Conservation (phyloP, 2,329 filamentous ascomycete species). For the Hypoxylon sp. region DNA sequence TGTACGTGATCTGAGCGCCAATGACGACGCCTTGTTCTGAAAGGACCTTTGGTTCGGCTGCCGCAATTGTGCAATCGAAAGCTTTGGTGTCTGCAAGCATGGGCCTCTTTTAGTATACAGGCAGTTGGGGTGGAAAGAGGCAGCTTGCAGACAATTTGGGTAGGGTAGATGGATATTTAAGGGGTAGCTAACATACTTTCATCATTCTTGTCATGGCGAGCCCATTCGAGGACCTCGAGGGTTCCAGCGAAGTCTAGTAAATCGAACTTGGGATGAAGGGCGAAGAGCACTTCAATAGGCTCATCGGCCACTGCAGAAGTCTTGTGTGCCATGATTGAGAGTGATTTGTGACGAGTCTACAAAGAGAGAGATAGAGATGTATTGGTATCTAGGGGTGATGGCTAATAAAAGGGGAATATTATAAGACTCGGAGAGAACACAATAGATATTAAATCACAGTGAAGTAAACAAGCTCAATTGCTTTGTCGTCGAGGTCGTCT, state of each 20-base stretch:
- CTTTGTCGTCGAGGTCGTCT: conserved; percentile 40
- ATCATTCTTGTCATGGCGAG: conserved; percentile 69
- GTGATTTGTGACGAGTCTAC: conserved; percentile 34
- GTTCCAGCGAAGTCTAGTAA: conserved; percentile 72
- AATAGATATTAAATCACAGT: conserved; percentile 33
- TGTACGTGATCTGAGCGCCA: conserved; percentile 81
- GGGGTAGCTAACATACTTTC: conserved; percentile 60
- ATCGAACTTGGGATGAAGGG: conserved; percentile 72
- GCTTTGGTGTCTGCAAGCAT: conserved; percentile 65
- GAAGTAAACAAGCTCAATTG: conserved; percentile 41
- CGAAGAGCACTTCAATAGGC: conserved; percentile 73
- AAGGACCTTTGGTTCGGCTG: conserved; percentile 68
- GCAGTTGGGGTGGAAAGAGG: conserved; percentile 12
- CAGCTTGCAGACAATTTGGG: conserved; percentile 6
- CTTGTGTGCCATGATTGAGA: conserved; percentile 68
- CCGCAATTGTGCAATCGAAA: conserved; percentile 71
- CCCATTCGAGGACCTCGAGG: conserved; percentile 66
- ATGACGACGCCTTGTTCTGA: conserved; percentile 77
- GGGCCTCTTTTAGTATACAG: conserved; percentile 32
- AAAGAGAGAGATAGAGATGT: conserved; percentile 24
- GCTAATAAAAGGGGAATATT: conserved; percentile 15
- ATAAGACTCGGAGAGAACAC: conserved; percentile 24
- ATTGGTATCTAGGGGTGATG: conserved; percentile 13
- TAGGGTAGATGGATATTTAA: conserved; percentile 9
- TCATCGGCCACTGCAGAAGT: conserved; percentile 72